These are phyloP conservation scores for Fusarium papillatum DNA, from an alignment of 2,329 filamentous ascomycete genomes.

Conservation along the genomic window DNA sequence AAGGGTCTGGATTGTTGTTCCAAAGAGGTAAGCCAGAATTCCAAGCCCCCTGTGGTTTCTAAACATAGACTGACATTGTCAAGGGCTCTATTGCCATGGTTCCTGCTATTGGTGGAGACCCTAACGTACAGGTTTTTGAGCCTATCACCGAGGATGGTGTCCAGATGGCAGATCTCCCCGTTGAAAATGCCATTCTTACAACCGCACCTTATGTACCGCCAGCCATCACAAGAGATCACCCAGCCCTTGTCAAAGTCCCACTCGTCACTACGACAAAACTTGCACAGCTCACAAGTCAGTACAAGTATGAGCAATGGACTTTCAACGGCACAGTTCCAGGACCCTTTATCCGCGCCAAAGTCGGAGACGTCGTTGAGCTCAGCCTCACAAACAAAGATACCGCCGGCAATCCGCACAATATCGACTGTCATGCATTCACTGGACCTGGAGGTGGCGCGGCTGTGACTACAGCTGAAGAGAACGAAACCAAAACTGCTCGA, in stretches of 20 bases:
- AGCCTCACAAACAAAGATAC: constrained; percentile 19
- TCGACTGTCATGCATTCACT: constrained; percentile 27
- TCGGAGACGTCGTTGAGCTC: constrained; percentile 24
- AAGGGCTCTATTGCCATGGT: neutral
- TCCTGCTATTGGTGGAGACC: neutral
- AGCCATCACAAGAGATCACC: neutral
- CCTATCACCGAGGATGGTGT: neutral
- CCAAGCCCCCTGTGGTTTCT: neutral
- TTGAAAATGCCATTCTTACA: neutral
- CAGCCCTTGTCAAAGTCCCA: neutral
- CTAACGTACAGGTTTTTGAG: neutral
- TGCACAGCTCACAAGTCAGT: constrained; percentile 25
- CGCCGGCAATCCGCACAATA: constrained; percentile 23
- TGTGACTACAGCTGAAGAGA: constrained; percentile 25
- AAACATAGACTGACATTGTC: neutral
- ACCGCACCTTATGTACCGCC: neutral
- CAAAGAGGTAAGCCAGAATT: neutral
- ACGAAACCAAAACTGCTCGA: constrained; percentile 22
- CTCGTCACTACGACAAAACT: constrained; percentile 16
- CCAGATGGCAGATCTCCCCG: neutral
- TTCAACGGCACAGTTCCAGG: constrained; percentile 30
- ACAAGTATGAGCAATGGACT: constrained; percentile 30
- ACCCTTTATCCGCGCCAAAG: constrained; percentile 21
- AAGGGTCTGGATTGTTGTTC: neutral
- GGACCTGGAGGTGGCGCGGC: constrained; percentile 28